phyloP scores from a whole-genome alignment of 331 rosid genomes.

The Phaseolus coccineus region DNA sequence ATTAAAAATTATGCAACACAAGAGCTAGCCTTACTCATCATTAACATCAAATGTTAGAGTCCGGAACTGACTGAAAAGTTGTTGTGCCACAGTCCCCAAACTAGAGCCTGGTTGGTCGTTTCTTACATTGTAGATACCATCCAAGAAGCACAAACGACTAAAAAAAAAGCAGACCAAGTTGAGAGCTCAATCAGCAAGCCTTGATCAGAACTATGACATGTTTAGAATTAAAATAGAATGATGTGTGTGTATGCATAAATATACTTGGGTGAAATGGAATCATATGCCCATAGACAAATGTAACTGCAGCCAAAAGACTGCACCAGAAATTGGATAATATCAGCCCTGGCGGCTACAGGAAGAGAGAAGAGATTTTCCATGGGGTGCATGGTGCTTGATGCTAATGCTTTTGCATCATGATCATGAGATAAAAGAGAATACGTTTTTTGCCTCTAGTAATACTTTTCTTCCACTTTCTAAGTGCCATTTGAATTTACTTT shows the following conservation, averaged over 20 bases:
- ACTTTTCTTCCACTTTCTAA: background rate
- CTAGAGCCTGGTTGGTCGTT: conserved; percentile 66
- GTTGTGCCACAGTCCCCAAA: conserved; percentile 59
- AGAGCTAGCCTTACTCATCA: conserved; percentile 59
- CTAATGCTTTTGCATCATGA: conserved; percentile 41
- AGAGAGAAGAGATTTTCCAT: conserved; percentile 70
- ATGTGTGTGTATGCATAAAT: conserved; percentile 34
- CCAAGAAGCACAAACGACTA: conserved; percentile 65
- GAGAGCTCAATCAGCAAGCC: conserved; percentile 1
- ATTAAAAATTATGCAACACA: background rate
- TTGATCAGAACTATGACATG: background rate
- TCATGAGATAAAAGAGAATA: background rate
- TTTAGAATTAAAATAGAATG: background rate
- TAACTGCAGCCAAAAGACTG: conserved; percentile 70
- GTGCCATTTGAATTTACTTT: conserved; percentile 31
- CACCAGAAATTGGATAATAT: conserved; percentile 52
- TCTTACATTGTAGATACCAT: conserved; percentile 70
- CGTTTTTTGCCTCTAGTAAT: background rate
- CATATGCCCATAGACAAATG: conserved; percentile 77
- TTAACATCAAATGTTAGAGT: conserved; percentile 48
- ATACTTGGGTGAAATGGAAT: conserved; percentile 49
- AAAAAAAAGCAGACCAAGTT: background rate
- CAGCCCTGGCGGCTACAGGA: conserved; percentile 54
- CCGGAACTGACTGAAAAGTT: conserved; percentile 62
- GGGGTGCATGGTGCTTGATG: conserved; percentile 24